A percentile compares a stretch with the other conserved stretches of the same genome.
phyloP scores from a whole-genome alignment of 2,329 filamentous ascomycete species.

The Penicillium sp. region DNA sequence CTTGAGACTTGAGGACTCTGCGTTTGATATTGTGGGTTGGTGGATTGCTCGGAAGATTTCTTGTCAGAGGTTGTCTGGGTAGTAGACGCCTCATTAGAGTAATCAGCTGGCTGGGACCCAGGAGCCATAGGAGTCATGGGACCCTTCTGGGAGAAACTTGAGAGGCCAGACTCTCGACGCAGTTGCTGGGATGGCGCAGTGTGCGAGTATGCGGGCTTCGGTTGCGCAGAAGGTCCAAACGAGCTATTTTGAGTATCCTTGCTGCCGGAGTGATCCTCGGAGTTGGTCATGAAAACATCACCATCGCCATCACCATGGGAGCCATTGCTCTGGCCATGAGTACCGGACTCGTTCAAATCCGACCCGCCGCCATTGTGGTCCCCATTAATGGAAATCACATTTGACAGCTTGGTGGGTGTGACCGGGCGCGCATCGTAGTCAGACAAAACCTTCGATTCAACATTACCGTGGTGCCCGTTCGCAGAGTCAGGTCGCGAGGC shows the following conservation, averaged over 20 bases:
- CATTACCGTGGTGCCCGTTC: conserved; percentile 57
- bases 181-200: conserved; percentile 53
- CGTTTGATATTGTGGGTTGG: conserved; percentile 69
- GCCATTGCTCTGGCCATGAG: conserved; percentile 60
- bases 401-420: conserved; percentile 61
- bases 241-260: conserved; percentile 52
- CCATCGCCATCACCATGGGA: conserved; percentile 55
- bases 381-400: conserved; percentile 56
- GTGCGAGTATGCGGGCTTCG: conserved; percentile 50
- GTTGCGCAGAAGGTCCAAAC: conserved; percentile 56
- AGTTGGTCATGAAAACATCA: conserved; percentile 66
- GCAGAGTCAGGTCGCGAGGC: conserved; percentile 53
- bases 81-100: conserved; percentile 85
- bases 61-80: conserved; percentile 84
- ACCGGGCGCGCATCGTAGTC: conserved; percentile 58
- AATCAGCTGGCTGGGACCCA: conserved; percentile 64
- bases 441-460: conserved; percentile 53
- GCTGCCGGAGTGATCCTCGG: conserved; percentile 48
- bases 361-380: conserved; percentile 51
- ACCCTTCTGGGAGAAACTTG: conserved; percentile 53
- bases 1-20: conserved; percentile 59
- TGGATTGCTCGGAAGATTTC: conserved; percentile 75
- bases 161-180: conserved; percentile 50
- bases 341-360: conserved; percentile 42
- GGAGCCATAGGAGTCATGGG: conserved; percentile 63